A percentile compares a stretch with the other conserved stretches of the same genome.
Conservation (phyloP, 345 rosid species). For the Euclidium syriacum region DNA sequence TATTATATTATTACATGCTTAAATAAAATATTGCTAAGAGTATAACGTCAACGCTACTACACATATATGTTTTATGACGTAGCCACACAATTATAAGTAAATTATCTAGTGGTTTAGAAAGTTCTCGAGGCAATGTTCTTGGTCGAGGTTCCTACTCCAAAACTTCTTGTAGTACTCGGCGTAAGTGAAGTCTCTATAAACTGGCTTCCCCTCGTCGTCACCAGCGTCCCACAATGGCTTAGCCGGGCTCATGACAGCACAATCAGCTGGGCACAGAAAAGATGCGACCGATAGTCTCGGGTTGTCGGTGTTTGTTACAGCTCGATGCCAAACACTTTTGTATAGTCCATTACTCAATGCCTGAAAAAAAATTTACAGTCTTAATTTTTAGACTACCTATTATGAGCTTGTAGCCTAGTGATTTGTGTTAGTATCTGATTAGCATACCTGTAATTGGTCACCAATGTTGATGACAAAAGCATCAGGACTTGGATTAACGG, state of each 20-base stretch:
- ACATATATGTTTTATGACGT: not conserved
- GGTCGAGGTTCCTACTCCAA: constrained; percentile 85
- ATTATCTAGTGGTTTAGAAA: constrained; percentile 40
- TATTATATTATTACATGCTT: not conserved
- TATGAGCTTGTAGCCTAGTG: too few relatives aligned
- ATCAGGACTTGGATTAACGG: constrained; percentile 65
- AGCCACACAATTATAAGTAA: not conserved
- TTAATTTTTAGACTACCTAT: too few relatives aligned
- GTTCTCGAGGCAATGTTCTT: constrained; percentile 76
- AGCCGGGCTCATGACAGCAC: constrained; percentile 63
- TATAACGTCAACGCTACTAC: not conserved
- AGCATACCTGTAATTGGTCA: constrained; percentile 72
- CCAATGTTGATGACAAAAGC: constrained; percentile 90
- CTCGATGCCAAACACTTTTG: constrained; percentile 90
- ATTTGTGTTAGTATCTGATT: not conserved
- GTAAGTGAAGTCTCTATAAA: constrained; percentile 75
- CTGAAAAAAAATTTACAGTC: too few relatives aligned
- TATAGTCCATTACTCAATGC: constrained; percentile 82
- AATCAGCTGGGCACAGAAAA: constrained; percentile 64
- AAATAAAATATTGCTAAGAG: not conserved
- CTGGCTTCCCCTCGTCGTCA: constrained; percentile 37
- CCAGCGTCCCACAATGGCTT: constrained; percentile 24
- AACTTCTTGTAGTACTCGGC: constrained; percentile 80
- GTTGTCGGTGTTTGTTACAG: constrained; percentile 50
- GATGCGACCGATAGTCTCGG: constrained; percentile 74